A percentile compares a stretch with the other conserved stretches of the same genome.
These are phyloP conservation scores for Fusarium longipes DNA, from an alignment of 2,329 filamentous ascomycete species.

Conservation along the genomic window DNA sequence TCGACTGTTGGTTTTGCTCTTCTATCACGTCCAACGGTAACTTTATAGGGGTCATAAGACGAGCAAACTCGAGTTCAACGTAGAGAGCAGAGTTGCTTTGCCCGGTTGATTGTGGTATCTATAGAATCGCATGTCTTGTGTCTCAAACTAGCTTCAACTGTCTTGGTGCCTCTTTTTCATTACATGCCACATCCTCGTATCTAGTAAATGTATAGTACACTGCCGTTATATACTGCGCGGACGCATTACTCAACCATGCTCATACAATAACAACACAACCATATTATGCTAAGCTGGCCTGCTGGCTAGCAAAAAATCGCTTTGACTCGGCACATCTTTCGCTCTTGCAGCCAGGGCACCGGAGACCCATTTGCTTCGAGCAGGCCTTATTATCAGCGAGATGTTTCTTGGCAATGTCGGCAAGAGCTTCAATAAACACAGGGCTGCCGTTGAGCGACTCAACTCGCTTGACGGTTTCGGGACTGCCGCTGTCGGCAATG, in stretches of 20 bases:
- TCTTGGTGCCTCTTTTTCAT: slow-evolving; percentile 28
- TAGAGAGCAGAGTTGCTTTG: not conserved
- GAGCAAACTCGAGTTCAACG: not conserved
- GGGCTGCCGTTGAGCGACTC: slow-evolving; percentile 93
- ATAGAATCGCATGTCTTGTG: not conserved
- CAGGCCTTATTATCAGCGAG: slow-evolving; percentile 74
- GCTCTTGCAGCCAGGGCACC: slow-evolving; percentile 93
- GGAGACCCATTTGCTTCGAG: slow-evolving; percentile 86
- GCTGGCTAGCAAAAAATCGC: slow-evolving; percentile 68
- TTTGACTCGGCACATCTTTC: slow-evolving; percentile 85
- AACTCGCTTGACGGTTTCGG: slow-evolving; percentile 85
- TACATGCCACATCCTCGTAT: slow-evolving; percentile 15
- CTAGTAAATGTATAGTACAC: slow-evolving; percentile 35
- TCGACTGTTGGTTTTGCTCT: no score
- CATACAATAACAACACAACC: not conserved
- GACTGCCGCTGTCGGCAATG: slow-evolving; percentile 84
- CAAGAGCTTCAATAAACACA: slow-evolving; percentile 89
- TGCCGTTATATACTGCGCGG: not conserved
- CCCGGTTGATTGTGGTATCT: slow-evolving; percentile 16
- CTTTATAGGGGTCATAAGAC: no score
- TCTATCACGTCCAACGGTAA: fast-evolving
- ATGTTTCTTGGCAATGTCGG: slow-evolving; percentile 86
- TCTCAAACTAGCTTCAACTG: not conserved
- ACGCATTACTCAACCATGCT: not conserved
- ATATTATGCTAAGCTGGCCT: slow-evolving; percentile 42